phyloP scores from a whole-genome alignment of 225 moss, liverwort and hornwort genomes.

The Bryum argenteum region DNA sequence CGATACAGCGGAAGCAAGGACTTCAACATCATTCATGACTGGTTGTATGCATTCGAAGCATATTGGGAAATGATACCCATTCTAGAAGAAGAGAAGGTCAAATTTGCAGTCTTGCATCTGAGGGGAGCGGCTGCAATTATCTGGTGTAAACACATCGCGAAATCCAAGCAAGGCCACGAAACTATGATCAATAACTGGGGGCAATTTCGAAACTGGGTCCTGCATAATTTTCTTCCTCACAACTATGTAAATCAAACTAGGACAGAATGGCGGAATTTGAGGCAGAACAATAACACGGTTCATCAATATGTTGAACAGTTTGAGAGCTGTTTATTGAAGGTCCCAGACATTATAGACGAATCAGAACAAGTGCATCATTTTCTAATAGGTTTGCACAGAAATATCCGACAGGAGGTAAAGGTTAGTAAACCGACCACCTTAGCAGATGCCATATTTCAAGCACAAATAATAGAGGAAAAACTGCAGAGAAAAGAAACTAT shows the following conservation, averaged over 20 bases:
- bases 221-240: slow-evolving; percentile 45
- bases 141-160: slow-evolving; percentile 41
- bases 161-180: slow-evolving; percentile 44
- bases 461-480: slow-evolving; percentile 46
- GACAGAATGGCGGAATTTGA: slow-evolving; percentile 45
- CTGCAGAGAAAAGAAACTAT: slow-evolving; percentile 12
- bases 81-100: slow-evolving; percentile 41
- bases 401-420: slow-evolving; percentile 45
- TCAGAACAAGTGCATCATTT: slow-evolving; percentile 54
- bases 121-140: slow-evolving; percentile 47
- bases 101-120: slow-evolving; percentile 40
- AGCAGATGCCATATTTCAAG: slow-evolving; percentile 47
- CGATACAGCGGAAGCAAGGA: slow-evolving; percentile 41
- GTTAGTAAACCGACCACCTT: slow-evolving; percentile 39
- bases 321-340: slow-evolving; percentile 38
- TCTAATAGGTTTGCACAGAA: slow-evolving; percentile 35
- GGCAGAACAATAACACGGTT: slow-evolving; percentile 37
- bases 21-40: slow-evolving; percentile 47
- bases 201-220: slow-evolving; percentile 45
- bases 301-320: slow-evolving; percentile 46
- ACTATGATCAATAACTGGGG: slow-evolving; percentile 39
- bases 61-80: slow-evolving; percentile 42
- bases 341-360: slow-evolving; percentile 39
- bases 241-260: slow-evolving; percentile 39
- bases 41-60: slow-evolving; percentile 51